Base-by-base conservation (phyloP, 192 early-diverging fungal genomes). In the Spizellomyces sp. region DNA sequence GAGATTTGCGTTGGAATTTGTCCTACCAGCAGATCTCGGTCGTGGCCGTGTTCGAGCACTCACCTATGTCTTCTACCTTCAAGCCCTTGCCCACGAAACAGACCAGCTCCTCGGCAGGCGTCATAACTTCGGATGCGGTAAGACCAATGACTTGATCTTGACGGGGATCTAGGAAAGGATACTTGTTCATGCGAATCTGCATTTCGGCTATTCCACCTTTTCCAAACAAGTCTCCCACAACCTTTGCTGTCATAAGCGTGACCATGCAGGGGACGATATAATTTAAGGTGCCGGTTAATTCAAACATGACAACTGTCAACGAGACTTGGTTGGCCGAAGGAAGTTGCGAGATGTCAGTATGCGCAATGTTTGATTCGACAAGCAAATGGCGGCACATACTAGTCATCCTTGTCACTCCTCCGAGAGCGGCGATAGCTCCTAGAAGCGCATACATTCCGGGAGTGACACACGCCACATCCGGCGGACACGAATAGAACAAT, bases 241-340 rank as follows among this genome's bases (percentile, higher is more conserved):
- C 62, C 58, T 79, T 80, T 12, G 93, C 91, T 8, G 91, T 89
- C 83, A 86, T 85, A 17, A 92, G 72, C 4, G 79, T 80, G 10
- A 80, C 64, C 82, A 84, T 84, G 68, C 77, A 77, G 3, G 96
- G 96, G 44, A 97, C 69, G 45, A 97, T 93, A 73, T 99, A 98
- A 55, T 93, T 95, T 48, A 99, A 82, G 4, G 94, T 93, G 4
- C 96, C 98, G 14, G 96, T 99, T 52, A 99, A 84, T 78, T 99
- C 98, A 80, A 99, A 99, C 96, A 99, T 97, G 45, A 99, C 93
- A n/a, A 99, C 96, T 5, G 96, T 83, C 5, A 85, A 64, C 2
- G 77, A 73, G 47, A 81, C 67, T 46, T 75, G 63, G 27, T 36
- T 36, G 27, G 27, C 3, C 27, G 27, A 36, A 0, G 27, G 27